These are phyloP conservation scores for Helotiales sp. DNA, from an alignment of 2,329 filamentous ascomycete species.

Conservation along the genomic window DNA sequence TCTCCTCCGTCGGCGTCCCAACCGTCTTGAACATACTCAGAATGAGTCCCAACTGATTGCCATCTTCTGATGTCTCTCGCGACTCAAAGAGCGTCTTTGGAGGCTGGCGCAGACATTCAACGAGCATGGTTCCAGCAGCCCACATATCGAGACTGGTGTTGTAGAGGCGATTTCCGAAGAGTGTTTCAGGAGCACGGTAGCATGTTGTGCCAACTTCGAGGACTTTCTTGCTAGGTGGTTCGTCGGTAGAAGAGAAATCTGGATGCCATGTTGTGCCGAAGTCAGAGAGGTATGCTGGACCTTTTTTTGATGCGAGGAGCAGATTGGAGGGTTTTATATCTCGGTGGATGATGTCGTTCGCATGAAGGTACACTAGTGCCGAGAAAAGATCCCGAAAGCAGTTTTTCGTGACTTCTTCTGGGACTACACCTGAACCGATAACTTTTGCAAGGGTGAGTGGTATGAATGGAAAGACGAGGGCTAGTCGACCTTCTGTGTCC, in stretches of 20 bases:
- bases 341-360: slow-evolving; percentile 80
- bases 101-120: slow-evolving; percentile 67
- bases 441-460: slow-evolving; percentile 73
- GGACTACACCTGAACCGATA: slow-evolving; percentile 54
- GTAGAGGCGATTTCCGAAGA: slow-evolving; percentile 84
- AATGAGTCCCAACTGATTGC: slow-evolving; percentile 89
- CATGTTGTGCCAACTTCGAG: slow-evolving; percentile 92
- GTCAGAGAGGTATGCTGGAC: slow-evolving; percentile 81
- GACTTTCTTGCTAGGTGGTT: slow-evolving; percentile 73
- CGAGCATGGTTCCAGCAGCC: slow-evolving; percentile 83
- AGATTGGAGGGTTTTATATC: slow-evolving; percentile 95
- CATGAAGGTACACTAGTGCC: slow-evolving; percentile 75
- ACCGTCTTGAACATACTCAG: slow-evolving; percentile 90
- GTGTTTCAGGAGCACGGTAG: slow-evolving; percentile 86
- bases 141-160: slow-evolving; percentile 81
- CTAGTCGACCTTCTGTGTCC: slow-evolving; percentile 71
- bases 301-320: slow-evolving; percentile 68
- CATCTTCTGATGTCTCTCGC: slow-evolving; percentile 72
- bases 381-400: slow-evolving; percentile 71
- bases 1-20: slow-evolving; percentile 79
- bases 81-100: slow-evolving; percentile 79
- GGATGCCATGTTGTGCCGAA: slow-evolving; percentile 90
- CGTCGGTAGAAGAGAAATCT: slow-evolving; percentile 57
- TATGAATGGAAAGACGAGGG: slow-evolving; percentile 86
- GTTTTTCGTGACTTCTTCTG: slow-evolving; percentile 42